Evolutionary conservation across 2,329 filamentous ascomycete genomes (phyloP).

Genomic region (Microascus cirrosus): DNA sequence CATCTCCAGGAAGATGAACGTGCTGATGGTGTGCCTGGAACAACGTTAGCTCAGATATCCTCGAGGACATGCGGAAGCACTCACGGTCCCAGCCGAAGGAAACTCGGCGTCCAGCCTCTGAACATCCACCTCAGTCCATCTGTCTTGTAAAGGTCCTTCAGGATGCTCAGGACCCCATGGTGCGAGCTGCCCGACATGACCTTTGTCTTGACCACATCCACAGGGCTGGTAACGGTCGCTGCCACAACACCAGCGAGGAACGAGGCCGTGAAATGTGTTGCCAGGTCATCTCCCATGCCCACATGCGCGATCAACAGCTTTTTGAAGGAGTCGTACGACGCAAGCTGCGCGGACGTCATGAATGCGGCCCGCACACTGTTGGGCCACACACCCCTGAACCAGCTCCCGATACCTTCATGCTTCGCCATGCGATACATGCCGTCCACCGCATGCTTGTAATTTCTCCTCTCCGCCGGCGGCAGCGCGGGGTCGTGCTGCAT

Average conservation of each 20-base stretch:
- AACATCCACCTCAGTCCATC: slow-evolving; percentile 80
- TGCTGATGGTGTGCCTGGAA: slow-evolving; percentile 67
- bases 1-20: slow-evolving; percentile 76
- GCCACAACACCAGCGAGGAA: slow-evolving; percentile 74
- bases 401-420: slow-evolving; percentile 63
- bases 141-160: slow-evolving; percentile 55
- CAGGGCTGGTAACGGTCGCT: slow-evolving; percentile 73
- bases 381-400: slow-evolving; percentile 79
- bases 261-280: slow-evolving; percentile 67
- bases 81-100: slow-evolving; percentile 52
- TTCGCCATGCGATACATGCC: slow-evolving; percentile 79
- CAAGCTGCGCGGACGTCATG: slow-evolving; percentile 79
- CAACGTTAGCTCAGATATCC: background rate
- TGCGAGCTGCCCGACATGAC: slow-evolving; percentile 60
- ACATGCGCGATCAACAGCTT: slow-evolving; percentile 53
- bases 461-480: slow-evolving; percentile 60
- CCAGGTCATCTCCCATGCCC: slow-evolving; percentile 56
- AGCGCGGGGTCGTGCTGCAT: slow-evolving; percentile 92
- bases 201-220: slow-evolving; percentile 83
- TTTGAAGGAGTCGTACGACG: slow-evolving; percentile 79
- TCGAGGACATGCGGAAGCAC: slow-evolving; percentile 15
- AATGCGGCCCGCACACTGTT: slow-evolving; percentile 73
- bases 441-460: slow-evolving; percentile 83
- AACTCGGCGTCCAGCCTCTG: slow-evolving; percentile 78
- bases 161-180: slow-evolving; percentile 43